These are phyloP conservation scores for Venturia oleaginea DNA, from an alignment of 2,329 filamentous ascomycete genomes.

Conservation along the genomic window DNA sequence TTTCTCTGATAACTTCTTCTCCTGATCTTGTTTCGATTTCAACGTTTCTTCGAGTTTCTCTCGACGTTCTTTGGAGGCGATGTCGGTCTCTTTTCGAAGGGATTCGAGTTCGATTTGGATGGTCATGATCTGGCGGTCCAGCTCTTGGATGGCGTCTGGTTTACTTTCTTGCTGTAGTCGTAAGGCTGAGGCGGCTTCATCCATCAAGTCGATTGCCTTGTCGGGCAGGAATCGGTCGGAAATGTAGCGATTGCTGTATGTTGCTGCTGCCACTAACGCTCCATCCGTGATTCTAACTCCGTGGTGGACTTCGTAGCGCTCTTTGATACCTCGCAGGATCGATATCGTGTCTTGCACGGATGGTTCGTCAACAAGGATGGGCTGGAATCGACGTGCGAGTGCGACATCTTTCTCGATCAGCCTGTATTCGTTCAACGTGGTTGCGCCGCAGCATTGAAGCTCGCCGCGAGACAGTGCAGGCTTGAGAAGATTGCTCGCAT, in stretches of 20 bases:
- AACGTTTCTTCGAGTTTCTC: slow-evolving; percentile 76
- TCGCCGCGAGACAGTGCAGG: slow-evolving; percentile 88
- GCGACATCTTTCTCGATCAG: slow-evolving; percentile 94
- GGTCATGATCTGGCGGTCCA: slow-evolving; percentile 93
- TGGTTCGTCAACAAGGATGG: slow-evolving; percentile 87
- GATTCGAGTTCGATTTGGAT: slow-evolving; percentile 96
- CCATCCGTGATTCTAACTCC: slow-evolving; percentile 91
- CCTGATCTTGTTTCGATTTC: slow-evolving; percentile 68
- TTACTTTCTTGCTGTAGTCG: slow-evolving; percentile 94
- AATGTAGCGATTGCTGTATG: slow-evolving; percentile 91
- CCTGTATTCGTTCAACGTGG: slow-evolving; percentile 85
- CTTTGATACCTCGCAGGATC: slow-evolving; percentile 91
- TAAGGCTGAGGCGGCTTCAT: slow-evolving; percentile 85
- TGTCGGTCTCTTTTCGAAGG: slow-evolving; percentile 84
- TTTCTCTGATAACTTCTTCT: slow-evolving; percentile 61
- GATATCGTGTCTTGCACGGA: slow-evolving; percentile 88
- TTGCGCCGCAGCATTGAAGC: slow-evolving; percentile 90
- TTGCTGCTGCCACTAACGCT: slow-evolving; percentile 82
- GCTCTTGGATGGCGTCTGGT: slow-evolving; percentile 82
- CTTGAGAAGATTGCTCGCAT: slow-evolving; percentile 90
- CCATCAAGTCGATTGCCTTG: slow-evolving; percentile 94
- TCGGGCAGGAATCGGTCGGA: slow-evolving; percentile 93
- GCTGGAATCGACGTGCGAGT: slow-evolving; percentile 84
- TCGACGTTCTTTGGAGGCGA: slow-evolving; percentile 77
- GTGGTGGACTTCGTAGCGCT: slow-evolving; percentile 95